Conservation (phyloP, 148 eudicot genomes). For the Mesembryanthemum crystallinum region DNA sequence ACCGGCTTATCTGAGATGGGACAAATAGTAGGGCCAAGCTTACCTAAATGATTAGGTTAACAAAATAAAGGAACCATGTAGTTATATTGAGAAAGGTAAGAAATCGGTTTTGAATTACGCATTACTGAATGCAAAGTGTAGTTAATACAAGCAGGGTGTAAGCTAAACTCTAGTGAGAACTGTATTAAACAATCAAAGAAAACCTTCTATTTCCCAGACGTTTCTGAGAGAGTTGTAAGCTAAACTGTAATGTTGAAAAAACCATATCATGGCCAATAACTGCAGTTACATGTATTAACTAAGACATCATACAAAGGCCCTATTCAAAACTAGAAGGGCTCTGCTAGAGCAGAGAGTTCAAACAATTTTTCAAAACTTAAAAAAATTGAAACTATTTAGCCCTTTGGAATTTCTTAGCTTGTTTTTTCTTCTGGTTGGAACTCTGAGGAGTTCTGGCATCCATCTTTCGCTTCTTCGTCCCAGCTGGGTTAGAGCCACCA, state of each 20-base stretch:
- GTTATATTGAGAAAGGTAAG: too few relatives aligned
- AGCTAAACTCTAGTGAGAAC: background rate
- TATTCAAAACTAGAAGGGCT: background rate
- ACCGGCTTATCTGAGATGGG: too few relatives aligned
- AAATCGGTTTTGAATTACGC: too few relatives aligned
- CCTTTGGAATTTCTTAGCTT: slow-evolving; percentile 42
- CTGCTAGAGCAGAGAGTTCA: background rate
- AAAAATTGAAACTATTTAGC: background rate
- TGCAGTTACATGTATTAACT: background rate
- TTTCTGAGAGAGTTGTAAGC: background rate
- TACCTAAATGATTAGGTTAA: too few relatives aligned
- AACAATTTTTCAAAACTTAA: background rate
- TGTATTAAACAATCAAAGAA: background rate
- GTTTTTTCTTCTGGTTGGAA: slow-evolving; percentile 47
- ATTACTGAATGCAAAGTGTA: background rate
- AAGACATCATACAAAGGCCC: slow-evolving; percentile 7
- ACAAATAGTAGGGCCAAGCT: too few relatives aligned
- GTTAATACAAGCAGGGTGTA: background rate
- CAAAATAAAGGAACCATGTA: too few relatives aligned
- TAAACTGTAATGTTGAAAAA: background rate
- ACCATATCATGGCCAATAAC: background rate
- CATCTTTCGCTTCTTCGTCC: slow-evolving; percentile 58
- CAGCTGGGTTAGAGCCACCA: slow-evolving; percentile 33
- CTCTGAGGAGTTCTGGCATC: slow-evolving; percentile 58
- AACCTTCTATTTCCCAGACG: background rate